Conservation (phyloP, 139 green algal genomes). For the Raphidocelis subcapitata region DNA sequence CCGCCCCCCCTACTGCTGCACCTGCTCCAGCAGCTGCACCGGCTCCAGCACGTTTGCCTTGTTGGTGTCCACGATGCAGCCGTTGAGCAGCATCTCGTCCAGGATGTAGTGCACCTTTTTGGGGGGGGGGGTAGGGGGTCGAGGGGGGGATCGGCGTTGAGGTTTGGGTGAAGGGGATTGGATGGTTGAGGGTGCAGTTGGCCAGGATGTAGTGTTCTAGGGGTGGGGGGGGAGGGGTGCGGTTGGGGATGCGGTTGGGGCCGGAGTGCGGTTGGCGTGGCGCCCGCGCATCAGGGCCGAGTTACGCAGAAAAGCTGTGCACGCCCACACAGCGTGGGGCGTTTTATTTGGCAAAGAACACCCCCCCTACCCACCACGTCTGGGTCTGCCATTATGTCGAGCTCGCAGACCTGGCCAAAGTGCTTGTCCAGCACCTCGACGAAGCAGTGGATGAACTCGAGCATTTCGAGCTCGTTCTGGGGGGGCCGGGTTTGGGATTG, state of each 20-base stretch:
- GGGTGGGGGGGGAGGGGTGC: too few relatives aligned
- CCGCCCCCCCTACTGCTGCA: neutral
- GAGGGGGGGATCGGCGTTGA: too few relatives aligned
- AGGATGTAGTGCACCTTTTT: constrained; percentile 92
- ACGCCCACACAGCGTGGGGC: too few relatives aligned
- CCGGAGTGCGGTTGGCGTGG: too few relatives aligned
- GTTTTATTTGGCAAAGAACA: too few relatives aligned
- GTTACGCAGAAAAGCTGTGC: too few relatives aligned
- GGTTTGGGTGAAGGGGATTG: too few relatives aligned
- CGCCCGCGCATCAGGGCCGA: too few relatives aligned
- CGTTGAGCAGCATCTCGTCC: constrained; percentile 93
- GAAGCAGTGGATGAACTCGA: constrained; percentile 96
- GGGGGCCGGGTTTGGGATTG: too few relatives aligned
- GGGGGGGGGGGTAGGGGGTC: neutral
- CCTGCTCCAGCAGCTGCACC: constrained; percentile 82
- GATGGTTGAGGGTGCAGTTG: too few relatives aligned
- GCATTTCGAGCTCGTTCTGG: constrained; percentile 94
- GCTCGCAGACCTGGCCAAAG: constrained; percentile 89
- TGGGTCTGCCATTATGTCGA: constrained; percentile 98
- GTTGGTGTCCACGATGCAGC: constrained; percentile 95
- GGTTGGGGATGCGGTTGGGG: too few relatives aligned
- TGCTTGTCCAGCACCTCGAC: constrained; percentile 87
- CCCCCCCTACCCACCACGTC: constrained; percentile 65
- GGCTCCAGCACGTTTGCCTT: constrained; percentile 84
- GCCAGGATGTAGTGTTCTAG: too few relatives aligned